Base-by-base conservation (phyloP, 1,284 basidiomycete genomes). In the Austroboletus olivaceoglutinosus region DNA sequence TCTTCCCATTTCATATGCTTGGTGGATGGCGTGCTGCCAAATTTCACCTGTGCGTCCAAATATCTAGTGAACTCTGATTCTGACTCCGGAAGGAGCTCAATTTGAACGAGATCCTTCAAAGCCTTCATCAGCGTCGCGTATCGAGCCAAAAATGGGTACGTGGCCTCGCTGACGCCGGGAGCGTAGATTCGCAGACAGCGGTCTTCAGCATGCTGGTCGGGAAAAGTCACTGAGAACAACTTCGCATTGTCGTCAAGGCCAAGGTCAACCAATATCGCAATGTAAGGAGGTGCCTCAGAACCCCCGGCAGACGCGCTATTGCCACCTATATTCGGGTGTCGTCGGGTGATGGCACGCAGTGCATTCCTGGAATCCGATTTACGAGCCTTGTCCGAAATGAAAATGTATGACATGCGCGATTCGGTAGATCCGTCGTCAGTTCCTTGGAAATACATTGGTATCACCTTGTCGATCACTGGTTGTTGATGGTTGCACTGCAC, bases 251-350 rank as follows among this genome's bases (percentile, higher is more conserved):
- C n/a, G n/a, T 6, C 27, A 27, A 27, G 27, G 2, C 49, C 48
- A 19, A 60, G 47, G 19, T 62, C 55, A 2, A 40, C 52, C 52
- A 52, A 9, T 19, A 61, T 50, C 1, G 42, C 44, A 12, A 56
- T 50, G 19, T 53, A 51, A 1, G 50, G 52, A 7, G 23, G 45
- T 2, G 21, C 16, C 9, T 27, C 5, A 13, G 23, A 4, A 1
- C 8, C 3, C 10, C 5, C 4, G 23, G n/a, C n/a, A n/a, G n/a
- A n/a, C n/a, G n/a, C n/a, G n/a, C n/a, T n/a, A n/a, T 22, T 18
- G 10, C 31, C 25, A 5, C 19, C 18, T 6, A 40, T 3, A 25
- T 16, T 11, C 11, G 12, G 1, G 4, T 34, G 2, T n/a, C 11
- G 13, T 12, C 42, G 45, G 1, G 36, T 52, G 34, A 52, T 53